Base-by-base conservation (phyloP, 1,139 yeast species). In the Sugiyamaella pinicola region DNA sequence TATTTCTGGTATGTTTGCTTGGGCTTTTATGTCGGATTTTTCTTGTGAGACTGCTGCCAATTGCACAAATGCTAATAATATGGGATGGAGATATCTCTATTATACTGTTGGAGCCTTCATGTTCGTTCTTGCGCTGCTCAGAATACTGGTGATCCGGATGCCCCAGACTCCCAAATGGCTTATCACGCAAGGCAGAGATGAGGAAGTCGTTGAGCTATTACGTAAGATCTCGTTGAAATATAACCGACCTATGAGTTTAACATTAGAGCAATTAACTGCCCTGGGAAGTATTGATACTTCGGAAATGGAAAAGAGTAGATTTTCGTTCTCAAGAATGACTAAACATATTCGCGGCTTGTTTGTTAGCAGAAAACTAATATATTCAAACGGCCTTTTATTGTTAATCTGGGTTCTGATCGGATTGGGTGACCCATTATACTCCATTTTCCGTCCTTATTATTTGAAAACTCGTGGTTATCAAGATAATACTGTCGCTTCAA, bases 61-160 rank as follows among this genome's bases (percentile, higher is more conserved):
- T 55, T 80, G 84, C 67, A 73, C 77, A 8, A 70, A 77, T 13
- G 64, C 67, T 19, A 62, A 65, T 5, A 81, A 81, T 58, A 69
- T 75, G 62, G 85, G 84, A 52, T 81, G 85, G 84, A 73, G 84
- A 63, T 81, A 81, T 22, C 46, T 52, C 12, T 45, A 52, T 21
- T 52, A 41, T 17, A 34, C 51, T 15, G 42, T 47, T 6, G 53
- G 55, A 17, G 29, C 47, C 2, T 40, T 52, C 4, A 48, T 52
- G 39, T 43, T 52, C 12, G 50, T 52, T 6, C 44, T 40, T 21
- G 55, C 55, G 9, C 21, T 52, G 19, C 47, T 52, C 15, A 38
- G 55, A 39, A 26, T 52, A 19, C 31, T 48, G 9, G 21, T 52
- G 9, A 52, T 52, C 29, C 21, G 47, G 7, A 44, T 52, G 53